phyloP scores from a whole-genome alignment of 2,329 filamentous ascomycete species.

The Penicillium sp. region DNA sequence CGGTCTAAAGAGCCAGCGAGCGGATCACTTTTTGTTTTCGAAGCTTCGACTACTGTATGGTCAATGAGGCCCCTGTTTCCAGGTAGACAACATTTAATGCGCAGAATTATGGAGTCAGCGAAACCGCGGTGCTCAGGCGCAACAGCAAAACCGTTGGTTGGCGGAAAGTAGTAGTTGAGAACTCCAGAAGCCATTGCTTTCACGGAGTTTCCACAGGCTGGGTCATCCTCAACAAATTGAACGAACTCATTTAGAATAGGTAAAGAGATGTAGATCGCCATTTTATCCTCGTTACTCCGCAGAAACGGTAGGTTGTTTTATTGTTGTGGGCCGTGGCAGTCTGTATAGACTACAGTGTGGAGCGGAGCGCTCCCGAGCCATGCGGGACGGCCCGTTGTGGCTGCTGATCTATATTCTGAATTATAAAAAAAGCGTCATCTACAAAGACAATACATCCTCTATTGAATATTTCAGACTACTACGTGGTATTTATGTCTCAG shows the following conservation, averaged over 20 bases:
- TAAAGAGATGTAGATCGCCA: neutral
- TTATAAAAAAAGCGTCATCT: too few relatives aligned
- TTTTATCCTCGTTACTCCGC: too few relatives aligned
- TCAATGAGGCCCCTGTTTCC: neutral
- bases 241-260: neutral
- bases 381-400: neutral
- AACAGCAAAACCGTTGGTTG: neutral
- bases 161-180: conserved; percentile 11
- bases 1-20: conserved; percentile 2
- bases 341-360: too few relatives aligned
- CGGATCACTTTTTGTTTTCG: neutral
- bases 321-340: too few relatives aligned
- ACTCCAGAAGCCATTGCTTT: conserved; percentile 11
- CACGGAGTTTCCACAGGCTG: neutral
- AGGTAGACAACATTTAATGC: neutral
- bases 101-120: neutral
- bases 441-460: neutral
- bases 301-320: too few relatives aligned
- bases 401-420: neutral
- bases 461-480: too few relatives aligned
- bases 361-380: neutral
- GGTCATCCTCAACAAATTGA: neutral
- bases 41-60: neutral
- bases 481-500: neutral
- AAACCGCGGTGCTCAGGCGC: neutral